Percentiles rank a stretch among this genome's conserved stretches.
Evolutionary conservation across 1,284 basidiomycete genomes (phyloP).

Genomic region (Filobasidium uniguttulatum): DNA sequence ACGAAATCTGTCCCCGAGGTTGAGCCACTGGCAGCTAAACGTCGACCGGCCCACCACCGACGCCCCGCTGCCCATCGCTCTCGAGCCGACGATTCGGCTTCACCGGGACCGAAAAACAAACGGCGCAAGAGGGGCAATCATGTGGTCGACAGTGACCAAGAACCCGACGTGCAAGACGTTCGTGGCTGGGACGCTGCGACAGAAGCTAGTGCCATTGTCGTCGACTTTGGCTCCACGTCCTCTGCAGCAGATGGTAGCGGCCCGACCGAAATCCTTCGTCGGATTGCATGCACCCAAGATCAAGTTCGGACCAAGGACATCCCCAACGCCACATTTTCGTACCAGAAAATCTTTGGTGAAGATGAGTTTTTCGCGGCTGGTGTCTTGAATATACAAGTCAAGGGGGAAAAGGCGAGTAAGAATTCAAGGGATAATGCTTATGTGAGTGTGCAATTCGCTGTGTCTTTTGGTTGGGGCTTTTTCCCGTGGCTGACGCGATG

Average conservation of each 20-base stretch:
- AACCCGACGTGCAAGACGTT: slow-evolving; percentile 39
- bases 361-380: slow-evolving; percentile 83
- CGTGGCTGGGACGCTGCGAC: slow-evolving; percentile 69
- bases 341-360: slow-evolving; percentile 92
- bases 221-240: slow-evolving; percentile 47
- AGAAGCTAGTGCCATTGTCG: slow-evolving; percentile 50
- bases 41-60: slow-evolving; percentile 3
- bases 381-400: slow-evolving; percentile 63
- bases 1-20: slow-evolving; percentile 57
- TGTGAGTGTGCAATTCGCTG: slow-evolving; percentile 43
- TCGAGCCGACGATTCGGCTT: too few relatives aligned
- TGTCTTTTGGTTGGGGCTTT: not conserved
- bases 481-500: not conserved
- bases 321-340: slow-evolving; percentile 57
- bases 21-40: slow-evolving; percentile 43
- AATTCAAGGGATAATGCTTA: slow-evolving; percentile 88
- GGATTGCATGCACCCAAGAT: slow-evolving; percentile 55
- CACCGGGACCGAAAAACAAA: too few relatives aligned
- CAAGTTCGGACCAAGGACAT: slow-evolving; percentile 48
- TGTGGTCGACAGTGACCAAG: slow-evolving; percentile 7
- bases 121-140: slow-evolving; percentile 20
- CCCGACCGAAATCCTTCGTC: not conserved
- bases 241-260: slow-evolving; percentile 42
- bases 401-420: slow-evolving; percentile 70
- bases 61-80: too few relatives aligned